Evolutionary conservation across 1,284 basidiomycete species (phyloP).

Genomic region (Porogramme epimiltina): DNA sequence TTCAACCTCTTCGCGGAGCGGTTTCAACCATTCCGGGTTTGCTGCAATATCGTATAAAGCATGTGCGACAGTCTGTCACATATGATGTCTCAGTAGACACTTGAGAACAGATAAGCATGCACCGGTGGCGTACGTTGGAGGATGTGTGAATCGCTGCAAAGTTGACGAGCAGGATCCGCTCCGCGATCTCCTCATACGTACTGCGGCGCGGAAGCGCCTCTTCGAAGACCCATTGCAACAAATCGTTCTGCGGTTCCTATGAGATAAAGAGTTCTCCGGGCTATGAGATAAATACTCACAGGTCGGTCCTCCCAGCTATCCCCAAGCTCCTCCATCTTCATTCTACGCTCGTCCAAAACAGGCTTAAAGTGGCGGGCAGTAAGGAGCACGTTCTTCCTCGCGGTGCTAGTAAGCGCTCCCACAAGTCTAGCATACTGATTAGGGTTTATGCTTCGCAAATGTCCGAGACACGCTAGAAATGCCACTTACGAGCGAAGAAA

Average conservation of each 20-base stretch:
- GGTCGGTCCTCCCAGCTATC: conserved; percentile 40
- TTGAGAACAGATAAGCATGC: no score
- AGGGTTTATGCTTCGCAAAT: neutral
- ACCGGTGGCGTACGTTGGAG: neutral
- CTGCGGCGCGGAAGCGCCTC: conserved; percentile 19
- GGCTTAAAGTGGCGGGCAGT: conserved; percentile 35
- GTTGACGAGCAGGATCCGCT: neutral
- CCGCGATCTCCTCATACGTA: conserved; percentile 7
- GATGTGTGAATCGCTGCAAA: neutral
- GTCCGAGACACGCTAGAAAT: conserved; percentile 24
- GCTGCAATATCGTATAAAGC: conserved; percentile 43
- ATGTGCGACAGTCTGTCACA: conserved; percentile 36
- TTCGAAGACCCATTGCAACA: conserved; percentile 31
- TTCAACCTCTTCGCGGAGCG: conserved; percentile 49
- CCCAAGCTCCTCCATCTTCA: conserved; percentile 36
- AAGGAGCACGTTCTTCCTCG: conserved; percentile 5
- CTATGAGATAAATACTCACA: conserved; percentile 28
- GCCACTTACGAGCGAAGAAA: conserved; percentile 43
- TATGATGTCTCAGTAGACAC: no score
- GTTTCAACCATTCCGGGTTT: conserved; percentile 39
- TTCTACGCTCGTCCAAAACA: conserved; percentile 40
- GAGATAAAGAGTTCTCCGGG: neutral
- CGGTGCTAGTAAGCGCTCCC: conserved; percentile 19
- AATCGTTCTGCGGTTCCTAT: conserved; percentile 24
- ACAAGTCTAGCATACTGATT: conserved; percentile 25